Conservation (phyloP, 2,329 filamentous ascomycete species). For the Arthrocladium fulminans region DNA sequence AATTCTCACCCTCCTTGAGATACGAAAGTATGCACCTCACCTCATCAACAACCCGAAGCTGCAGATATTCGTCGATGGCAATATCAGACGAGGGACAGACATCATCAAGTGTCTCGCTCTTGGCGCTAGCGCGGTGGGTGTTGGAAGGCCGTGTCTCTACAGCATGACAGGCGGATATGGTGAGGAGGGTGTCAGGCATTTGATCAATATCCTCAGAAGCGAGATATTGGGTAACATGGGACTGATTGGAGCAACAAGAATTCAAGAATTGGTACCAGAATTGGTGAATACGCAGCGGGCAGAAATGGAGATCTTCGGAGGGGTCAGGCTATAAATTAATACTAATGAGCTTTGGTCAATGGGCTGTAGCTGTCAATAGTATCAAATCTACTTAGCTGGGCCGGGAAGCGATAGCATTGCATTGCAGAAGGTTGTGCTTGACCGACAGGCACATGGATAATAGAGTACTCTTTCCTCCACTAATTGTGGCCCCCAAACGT, state of each 20-base stretch:
- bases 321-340: constrained; percentile 24
- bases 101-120: constrained; percentile 47
- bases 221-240: constrained; percentile 32
- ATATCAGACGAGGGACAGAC: constrained; percentile 45
- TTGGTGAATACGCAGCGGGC: constrained; percentile 28
- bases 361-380: background rate
- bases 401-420: no score
- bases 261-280: constrained; percentile 24
- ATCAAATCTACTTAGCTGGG: background rate
- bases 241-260: constrained; percentile 25
- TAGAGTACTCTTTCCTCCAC: no score
- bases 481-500: no score
- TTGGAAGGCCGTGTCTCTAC: constrained; percentile 46
- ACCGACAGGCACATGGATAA: no score
- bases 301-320: constrained; percentile 27
- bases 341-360: constrained; percentile 30
- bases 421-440: no score
- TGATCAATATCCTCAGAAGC: constrained; percentile 27
- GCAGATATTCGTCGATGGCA: constrained; percentile 47
- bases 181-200: constrained; percentile 39
- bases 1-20: constrained; percentile 52
- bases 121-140: constrained; percentile 45
- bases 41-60: constrained; percentile 23
- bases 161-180: constrained; percentile 45
- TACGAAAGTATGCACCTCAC: constrained; percentile 44